phyloP scores from a whole-genome alignment of 2,329 filamentous ascomycete genomes.

The Trichoderma breve region DNA sequence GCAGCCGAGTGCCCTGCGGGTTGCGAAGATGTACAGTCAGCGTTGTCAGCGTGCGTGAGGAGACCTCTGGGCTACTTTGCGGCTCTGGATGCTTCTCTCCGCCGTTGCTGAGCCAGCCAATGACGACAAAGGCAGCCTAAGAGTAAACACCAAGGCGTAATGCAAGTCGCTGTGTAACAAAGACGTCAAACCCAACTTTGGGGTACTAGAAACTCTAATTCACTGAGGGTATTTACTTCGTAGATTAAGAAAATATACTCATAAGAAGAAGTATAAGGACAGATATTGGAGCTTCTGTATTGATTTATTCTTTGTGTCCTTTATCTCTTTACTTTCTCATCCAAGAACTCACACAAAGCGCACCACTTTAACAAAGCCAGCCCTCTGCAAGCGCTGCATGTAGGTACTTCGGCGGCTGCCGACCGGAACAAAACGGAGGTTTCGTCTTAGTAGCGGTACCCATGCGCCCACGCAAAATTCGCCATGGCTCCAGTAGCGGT shows the following conservation, averaged over 20 bases:
- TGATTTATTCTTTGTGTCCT: background rate
- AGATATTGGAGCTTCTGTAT: background rate
- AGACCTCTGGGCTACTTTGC: background rate
- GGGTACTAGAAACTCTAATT: background rate
- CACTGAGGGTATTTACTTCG: background rate
- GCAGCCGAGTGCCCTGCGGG: background rate
- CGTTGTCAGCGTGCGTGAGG: background rate
- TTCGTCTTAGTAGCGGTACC: background rate
- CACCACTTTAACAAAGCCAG: background rate
- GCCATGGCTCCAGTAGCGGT: background rate
- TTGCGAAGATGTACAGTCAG: background rate
- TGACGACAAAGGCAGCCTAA: background rate
- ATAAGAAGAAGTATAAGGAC: background rate
- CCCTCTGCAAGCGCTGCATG: background rate
- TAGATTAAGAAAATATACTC: background rate
- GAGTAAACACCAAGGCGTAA: background rate
- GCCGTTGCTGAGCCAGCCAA: slow-evolving; percentile 3
- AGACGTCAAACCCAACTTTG: background rate
- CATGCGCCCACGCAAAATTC: background rate
- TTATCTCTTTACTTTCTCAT: background rate
- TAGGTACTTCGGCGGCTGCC: background rate
- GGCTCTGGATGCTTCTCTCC: background rate
- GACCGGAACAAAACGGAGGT: background rate
- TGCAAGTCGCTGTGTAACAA: background rate
- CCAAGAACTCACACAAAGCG: background rate